Base-by-base conservation (phyloP, 768 basidiomycete species). In the Tubosaeta sp. region DNA sequence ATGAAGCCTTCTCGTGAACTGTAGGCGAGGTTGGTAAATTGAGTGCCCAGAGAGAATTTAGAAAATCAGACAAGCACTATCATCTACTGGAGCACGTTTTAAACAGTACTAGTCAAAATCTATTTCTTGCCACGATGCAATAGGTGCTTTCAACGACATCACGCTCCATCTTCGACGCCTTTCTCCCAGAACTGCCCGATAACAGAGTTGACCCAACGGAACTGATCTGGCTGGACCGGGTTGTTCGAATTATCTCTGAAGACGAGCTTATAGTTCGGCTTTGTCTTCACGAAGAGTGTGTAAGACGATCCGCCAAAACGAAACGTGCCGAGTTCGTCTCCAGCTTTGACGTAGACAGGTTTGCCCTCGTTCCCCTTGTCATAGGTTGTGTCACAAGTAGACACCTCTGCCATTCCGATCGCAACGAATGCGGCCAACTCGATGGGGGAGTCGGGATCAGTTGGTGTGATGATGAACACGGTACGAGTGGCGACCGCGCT, bases 331-430 rank as follows among this genome's bases (percentile, higher is more conserved):
- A 80, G 31, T 18, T 44, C 45, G 12, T 43, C 30, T 22, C 47
- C 47, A 6, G 22, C n/a, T 6, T 31, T 16, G 7, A 48, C 19
- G 32, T 34, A 6, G 13, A 34, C 32, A 6, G 32, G 32, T 16
- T 16, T 34, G 13, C 32, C 32, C 14, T 34, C 32, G 5, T 16
- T 14, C 14, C 36, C 16, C 21, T 31, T 31, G 36, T 31, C 21
- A 5, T 38, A 31, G 36, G 38, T 30, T 5, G 31, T 10, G 7
- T 31, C 47, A 11, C 47, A 40, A 10, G 47, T 30, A 3, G 80
- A 83, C 7, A 84, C 79, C 65, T 84, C 83, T 3, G 69, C 70
- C 82, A 85, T 83, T 0, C 83, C 84, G n/a, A 84, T 71, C 0
- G 62, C 78, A 7, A 83, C 67, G 62, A 83, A 80, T 50, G 71